Evolutionary conservation across 1,284 basidiomycete species (phyloP), one percentile per base, ranked within the genome.

Genomic region (Coniferiporia sulphurascens): DNA sequence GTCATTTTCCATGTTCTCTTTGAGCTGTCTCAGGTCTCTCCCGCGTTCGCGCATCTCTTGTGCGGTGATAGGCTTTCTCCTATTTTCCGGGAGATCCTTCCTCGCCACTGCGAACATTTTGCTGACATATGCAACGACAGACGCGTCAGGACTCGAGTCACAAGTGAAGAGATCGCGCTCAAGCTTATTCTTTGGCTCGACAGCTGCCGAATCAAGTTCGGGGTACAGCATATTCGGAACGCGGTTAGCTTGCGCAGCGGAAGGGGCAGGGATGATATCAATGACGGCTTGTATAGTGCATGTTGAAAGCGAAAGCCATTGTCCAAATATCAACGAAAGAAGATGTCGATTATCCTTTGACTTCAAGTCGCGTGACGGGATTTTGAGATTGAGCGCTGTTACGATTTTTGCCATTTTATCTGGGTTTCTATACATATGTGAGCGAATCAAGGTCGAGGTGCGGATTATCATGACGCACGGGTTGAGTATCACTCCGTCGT

Each of bases 171-270:
- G 76, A 61, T 91, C 89, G 63, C 78, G 74, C 71, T 99, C 95
- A 22, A 97, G 76, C 64, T 87, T 86, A 70, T 88, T 93, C 64
- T 82, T 85, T 1, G 93, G 86, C 43, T 77, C 72, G 7, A 81
- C 68, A 1, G 75, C 81, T 13, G 77, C 69, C 64, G 85, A 83
- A 59, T 81, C 79, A 2, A 84, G 65, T 54, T 94, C 86, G 0
- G 95, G 94, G 70, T 98, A 89, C 8, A 99, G 82, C 86, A 99
- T 96, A 71, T 88, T 93, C 8, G 95, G 94, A 34, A 99, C 84
- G 34, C 96, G 85, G 27, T 80, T 83, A 1, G 83, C 79, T 72
- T 99, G 97, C 0, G 97, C 94, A 19, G 79, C 74, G 19, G 86
- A 75, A 1, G 97, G 97, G 2, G 95, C 80, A 3, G 97, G 97